Evolutionary conservation across 352 stramenopile genomes (phyloP), one percentile per base, ranked within the genome.

Genomic region (Stramenopiles sp.): DNA sequence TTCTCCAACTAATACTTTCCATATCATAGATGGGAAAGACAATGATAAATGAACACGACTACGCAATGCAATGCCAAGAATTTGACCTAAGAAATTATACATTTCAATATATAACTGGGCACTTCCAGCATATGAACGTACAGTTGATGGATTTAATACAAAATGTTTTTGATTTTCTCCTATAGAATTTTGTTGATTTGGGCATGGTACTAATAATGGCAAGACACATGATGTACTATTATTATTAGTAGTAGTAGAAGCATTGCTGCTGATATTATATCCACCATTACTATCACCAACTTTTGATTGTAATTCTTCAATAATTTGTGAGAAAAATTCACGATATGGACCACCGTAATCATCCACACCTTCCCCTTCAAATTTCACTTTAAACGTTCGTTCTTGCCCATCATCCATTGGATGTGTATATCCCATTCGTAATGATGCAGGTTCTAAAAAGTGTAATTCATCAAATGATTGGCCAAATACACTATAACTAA

Each of bases 311-410:
- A 88, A 43, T 79, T 90, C 86, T n/a, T 29, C 13, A 30, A 91
- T 92, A 43, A 93, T 88, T 79, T 95, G 90, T 0, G 89, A 90
- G 63, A 95, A 95, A 78, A 96, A 93, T 79, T 96, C 92, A 31
- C 92, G 87, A 82, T 97, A 97, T 7, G 92, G 91, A 0, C 93
- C 93, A 0, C 93, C 93, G 73, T 97, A 96, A 84, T 97, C 93
- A 81, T 97, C 91, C 0, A 95, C 92, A 1, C 92, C 92, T 83
- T 97, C 92, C 29, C 92, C 93, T 81, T 95, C 90, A 76, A 97
- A 97, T 80, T 95, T 94, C 23, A 97, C 90, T 76, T 96, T 96
- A 85, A 97, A 97, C 30, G 83, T 90, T 20, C 91, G 85, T n/a
- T 90, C 78, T 78, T 95, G 91, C 0, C 89, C 89, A 76, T 95